phyloP scores from a whole-genome alignment of 345 rosid genomes.

The Eucalyptus rudis region DNA sequence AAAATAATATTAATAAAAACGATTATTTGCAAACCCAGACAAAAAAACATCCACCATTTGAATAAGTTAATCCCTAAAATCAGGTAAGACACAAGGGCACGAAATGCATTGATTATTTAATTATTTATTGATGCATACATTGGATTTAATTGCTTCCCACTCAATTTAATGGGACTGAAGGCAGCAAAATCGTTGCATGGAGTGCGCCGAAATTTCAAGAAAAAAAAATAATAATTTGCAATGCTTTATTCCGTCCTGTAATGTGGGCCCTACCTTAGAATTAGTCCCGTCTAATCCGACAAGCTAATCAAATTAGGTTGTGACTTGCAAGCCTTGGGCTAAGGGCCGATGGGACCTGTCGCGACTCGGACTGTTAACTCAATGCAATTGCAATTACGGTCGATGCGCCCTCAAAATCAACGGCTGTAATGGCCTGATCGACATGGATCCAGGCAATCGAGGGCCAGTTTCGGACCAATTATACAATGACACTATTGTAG shows the following conservation, averaged over 20 bases:
- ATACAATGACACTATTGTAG: too few species aligned
- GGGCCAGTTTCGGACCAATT: neutral
- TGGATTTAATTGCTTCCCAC: neutral
- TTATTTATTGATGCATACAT: neutral
- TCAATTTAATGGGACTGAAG: neutral
- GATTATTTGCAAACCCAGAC: neutral
- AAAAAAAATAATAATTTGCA: neutral
- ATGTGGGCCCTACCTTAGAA: neutral
- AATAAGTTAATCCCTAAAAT: neutral
- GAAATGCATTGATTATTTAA: neutral
- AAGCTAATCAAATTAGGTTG: neutral
- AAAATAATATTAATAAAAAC: neutral
- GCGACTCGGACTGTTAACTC: neutral
- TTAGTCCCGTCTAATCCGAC: neutral
- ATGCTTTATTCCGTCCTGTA: neutral
- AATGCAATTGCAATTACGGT: neutral
- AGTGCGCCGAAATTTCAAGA: neutral
- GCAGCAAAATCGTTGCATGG: neutral
- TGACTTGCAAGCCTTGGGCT: neutral
- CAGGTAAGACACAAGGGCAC: neutral
- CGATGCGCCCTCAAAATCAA: neutral
- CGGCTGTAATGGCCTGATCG: neutral
- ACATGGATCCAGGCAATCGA: neutral
- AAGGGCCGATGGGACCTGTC: neutral
- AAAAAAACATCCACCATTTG: neutral